phyloP scores from a whole-genome alignment of 495 filamentous ascomycete species.

The Penicillium paradoxum region DNA sequence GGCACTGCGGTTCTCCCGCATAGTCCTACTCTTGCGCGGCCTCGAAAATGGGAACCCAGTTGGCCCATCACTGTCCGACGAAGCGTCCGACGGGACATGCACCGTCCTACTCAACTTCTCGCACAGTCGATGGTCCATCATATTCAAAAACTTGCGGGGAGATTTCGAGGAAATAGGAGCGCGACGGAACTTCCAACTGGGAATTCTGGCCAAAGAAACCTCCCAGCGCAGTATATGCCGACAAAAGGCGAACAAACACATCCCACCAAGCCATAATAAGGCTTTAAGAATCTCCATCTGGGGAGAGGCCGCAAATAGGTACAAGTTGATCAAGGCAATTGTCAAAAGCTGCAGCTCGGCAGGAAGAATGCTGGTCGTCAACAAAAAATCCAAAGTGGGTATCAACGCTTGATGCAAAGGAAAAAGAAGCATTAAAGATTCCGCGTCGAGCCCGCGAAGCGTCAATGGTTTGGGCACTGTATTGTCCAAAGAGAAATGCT shows the following conservation, averaged over 20 bases:
- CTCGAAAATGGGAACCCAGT: conserved; percentile 16
- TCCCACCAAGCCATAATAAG: conserved; percentile 81
- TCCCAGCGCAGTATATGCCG: conserved; percentile 78
- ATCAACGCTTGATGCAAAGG: conserved; percentile 83
- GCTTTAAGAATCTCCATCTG: conserved; percentile 79
- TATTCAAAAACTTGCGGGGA: conserved; percentile 46
- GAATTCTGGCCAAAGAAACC: conserved; percentile 78
- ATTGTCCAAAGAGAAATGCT: conserved; percentile 34
- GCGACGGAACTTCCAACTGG: conserved; percentile 81
- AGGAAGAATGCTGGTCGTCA: conserved; percentile 77
- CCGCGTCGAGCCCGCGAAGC: conserved; percentile 46
- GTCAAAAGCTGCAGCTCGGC: conserved; percentile 87
- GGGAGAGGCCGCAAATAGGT: conserved; percentile 72
- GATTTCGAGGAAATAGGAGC: conserved; percentile 42
- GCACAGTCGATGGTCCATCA: conserved; percentile 46
- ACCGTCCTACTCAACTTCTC: conserved; percentile 37
- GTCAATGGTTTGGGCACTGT: conserved; percentile 30
- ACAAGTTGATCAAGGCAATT: conserved; percentile 73
- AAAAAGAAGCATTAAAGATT: conserved; percentile 66
- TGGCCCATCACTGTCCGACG: conserved; percentile 42
- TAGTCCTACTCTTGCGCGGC: conserved; percentile 29
- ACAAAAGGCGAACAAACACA: conserved; percentile 69
- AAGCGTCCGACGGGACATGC: conserved; percentile 23
- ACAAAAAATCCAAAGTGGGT: conserved; percentile 66
- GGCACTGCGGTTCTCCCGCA: conserved; percentile 18